phyloP scores from a whole-genome alignment of 306 rosid species.

The Astragalus glycyphyllos region DNA sequence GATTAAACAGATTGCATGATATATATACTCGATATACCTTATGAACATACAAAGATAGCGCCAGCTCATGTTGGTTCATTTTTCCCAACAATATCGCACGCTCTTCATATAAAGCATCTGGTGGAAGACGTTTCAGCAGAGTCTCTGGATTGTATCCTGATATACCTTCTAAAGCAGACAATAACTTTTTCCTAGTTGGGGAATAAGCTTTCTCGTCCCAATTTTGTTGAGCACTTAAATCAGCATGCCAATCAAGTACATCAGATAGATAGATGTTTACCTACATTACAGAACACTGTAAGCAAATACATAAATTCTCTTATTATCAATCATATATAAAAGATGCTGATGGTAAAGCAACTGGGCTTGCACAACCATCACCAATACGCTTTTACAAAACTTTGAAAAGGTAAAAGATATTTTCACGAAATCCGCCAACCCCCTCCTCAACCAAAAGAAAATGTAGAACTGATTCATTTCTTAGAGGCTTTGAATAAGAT shows the following conservation, averaged over 20 bases:
- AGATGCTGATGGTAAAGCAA: slow-evolving; percentile 36
- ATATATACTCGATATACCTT: slow-evolving; percentile 61
- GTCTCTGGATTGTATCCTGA: slow-evolving; percentile 90
- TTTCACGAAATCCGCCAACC: slow-evolving; percentile 13
- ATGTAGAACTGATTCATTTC: slow-evolving; percentile 27
- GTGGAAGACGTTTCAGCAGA: slow-evolving; percentile 82
- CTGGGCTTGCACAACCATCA: slow-evolving; percentile 23
- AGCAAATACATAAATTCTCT: slow-evolving; percentile 35
- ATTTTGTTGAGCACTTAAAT: slow-evolving; percentile 68
- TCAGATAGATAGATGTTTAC: slow-evolving; percentile 89
- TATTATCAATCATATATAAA: slow-evolving; percentile 1
- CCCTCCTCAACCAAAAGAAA: slow-evolving; percentile 35
- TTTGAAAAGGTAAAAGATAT: neutral
- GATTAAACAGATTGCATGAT: slow-evolving; percentile 3
- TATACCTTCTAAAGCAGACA: slow-evolving; percentile 82
- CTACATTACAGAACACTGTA: slow-evolving; percentile 56
- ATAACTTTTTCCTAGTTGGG: slow-evolving; percentile 80
- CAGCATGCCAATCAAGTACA: slow-evolving; percentile 90
- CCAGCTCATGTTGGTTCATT: slow-evolving; percentile 97
- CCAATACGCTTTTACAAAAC: neutral
- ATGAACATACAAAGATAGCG: slow-evolving; percentile 87
- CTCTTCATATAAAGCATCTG: slow-evolving; percentile 90
- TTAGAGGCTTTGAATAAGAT: slow-evolving; percentile 37
- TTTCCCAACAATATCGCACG: slow-evolving; percentile 91
- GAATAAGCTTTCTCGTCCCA: slow-evolving; percentile 92